A percentile compares a stretch with the other conserved stretches of the same genome.
phyloP scores from a whole-genome alignment of 1,139 yeast species.

The Candida buenavistaensis region DNA sequence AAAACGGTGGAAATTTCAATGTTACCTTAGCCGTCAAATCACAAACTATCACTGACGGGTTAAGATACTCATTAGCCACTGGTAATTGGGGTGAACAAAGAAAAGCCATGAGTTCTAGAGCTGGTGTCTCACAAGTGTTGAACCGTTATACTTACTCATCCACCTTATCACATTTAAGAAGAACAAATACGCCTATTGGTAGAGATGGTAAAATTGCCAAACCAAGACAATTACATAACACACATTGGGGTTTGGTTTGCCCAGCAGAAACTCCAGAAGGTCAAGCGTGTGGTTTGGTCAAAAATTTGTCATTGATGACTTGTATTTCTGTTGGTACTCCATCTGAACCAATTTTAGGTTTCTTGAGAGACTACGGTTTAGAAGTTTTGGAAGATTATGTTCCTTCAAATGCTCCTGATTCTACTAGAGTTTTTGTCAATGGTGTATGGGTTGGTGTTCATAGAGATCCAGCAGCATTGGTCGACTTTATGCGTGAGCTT shows the following conservation, averaged over 20 bases:
- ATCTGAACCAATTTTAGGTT: slow-evolving; percentile 91
- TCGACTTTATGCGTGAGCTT: slow-evolving; percentile 85
- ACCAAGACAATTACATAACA: slow-evolving; percentile 97
- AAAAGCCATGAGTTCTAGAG: slow-evolving; percentile 98
- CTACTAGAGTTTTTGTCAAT: slow-evolving; percentile 92
- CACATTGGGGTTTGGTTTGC: slow-evolving; percentile 99
- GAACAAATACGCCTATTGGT: slow-evolving; percentile 98
- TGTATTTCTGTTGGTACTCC: slow-evolving; percentile 98
- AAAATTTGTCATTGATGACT: slow-evolving; percentile 92
- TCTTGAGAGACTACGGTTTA: slow-evolving; percentile 99
- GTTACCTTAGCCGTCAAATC: slow-evolving; percentile 95
- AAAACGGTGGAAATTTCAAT: slow-evolving; percentile 94
- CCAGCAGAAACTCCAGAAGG: slow-evolving; percentile 99
- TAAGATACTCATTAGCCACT: slow-evolving; percentile 95
- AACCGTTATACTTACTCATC: slow-evolving; percentile 98
- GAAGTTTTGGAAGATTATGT: slow-evolving; percentile 95
- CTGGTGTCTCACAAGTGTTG: slow-evolving; percentile 98
- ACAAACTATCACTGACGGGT: slow-evolving; percentile 94
- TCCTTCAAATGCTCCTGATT: slow-evolving; percentile 88
- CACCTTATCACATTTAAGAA: slow-evolving; percentile 93
- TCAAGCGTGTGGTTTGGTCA: slow-evolving; percentile 99
- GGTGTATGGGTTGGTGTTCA: slow-evolving; percentile 99
- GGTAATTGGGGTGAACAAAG: slow-evolving; percentile 99
- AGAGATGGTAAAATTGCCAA: slow-evolving; percentile 98
- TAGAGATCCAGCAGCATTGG: slow-evolving; percentile 89